A percentile compares a stretch with the other conserved stretches of the same genome.
These are phyloP conservation scores for Eutrema japonicum DNA, from an alignment of 345 rosid species.

Conservation along the genomic window DNA sequence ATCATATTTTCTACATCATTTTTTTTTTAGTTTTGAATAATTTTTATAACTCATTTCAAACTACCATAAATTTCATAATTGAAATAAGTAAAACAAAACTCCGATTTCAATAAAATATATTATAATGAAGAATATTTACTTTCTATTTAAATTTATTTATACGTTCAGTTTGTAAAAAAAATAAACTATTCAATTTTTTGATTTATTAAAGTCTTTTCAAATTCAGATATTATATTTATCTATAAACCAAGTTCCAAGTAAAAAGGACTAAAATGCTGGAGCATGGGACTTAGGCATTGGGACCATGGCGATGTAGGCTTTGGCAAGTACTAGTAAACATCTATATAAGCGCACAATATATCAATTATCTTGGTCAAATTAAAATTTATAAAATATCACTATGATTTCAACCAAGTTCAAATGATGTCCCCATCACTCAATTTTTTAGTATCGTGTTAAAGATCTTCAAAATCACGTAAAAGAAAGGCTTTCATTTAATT, in stretches of 20 bases:
- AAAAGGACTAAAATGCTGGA: conserved; percentile 19
- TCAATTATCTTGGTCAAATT: conserved; percentile 18
- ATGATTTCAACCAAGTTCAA: conserved; percentile 12
- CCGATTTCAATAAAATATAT: no score
- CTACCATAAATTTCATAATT: no score
- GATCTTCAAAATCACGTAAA: conserved; percentile 2
- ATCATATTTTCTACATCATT: no score
- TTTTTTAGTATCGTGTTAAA: background rate
- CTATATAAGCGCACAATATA: conserved; percentile 19
- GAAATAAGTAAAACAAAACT: no score
- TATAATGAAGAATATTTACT: no score
- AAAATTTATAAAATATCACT: background rate
- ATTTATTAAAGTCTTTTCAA: background rate
- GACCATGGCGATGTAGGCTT: conserved; percentile 36
- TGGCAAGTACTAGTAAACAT: conserved; percentile 28
- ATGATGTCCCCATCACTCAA: conserved; percentile 3
- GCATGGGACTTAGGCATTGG: conserved; percentile 31
- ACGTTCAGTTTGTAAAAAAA: background rate
- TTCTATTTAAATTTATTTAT: no score
- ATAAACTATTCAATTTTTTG: background rate
- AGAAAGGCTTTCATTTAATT: background rate
- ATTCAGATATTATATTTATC: background rate
- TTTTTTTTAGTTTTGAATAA: no score
- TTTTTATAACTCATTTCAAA: no score
- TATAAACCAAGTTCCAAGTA: conserved; percentile 16